These are phyloP conservation scores for Cercospora citrullina DNA, from an alignment of 2,329 filamentous ascomycete genomes.

Conservation along the genomic window DNA sequence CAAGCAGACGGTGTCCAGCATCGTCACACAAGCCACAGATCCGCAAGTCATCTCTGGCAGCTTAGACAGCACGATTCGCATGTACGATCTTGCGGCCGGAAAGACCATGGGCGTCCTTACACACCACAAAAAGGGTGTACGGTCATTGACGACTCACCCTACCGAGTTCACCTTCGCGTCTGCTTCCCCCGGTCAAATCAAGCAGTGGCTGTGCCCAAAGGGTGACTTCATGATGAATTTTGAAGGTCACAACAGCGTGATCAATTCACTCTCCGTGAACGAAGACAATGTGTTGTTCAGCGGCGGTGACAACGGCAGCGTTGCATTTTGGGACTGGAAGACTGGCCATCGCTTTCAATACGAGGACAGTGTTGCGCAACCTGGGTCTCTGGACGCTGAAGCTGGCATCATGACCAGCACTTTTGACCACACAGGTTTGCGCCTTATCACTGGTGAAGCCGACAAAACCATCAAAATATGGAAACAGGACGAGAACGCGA, in stretches of 20 bases:
- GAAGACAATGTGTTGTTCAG: constrained; percentile 94
- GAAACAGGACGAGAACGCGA: constrained; percentile 90
- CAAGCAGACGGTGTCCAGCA: constrained; percentile 82
- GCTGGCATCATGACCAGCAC: constrained; percentile 92
- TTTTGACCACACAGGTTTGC: constrained; percentile 83
- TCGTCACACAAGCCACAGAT: constrained; percentile 93
- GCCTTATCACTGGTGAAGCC: constrained; percentile 90
- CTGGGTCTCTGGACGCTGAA: constrained; percentile 90
- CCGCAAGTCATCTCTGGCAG: constrained; percentile 94
- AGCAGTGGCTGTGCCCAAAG: constrained; percentile 99
- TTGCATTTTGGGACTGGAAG: constrained; percentile 99
- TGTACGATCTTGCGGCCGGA: constrained; percentile 95
- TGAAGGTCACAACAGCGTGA: constrained; percentile 91
- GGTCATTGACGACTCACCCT: constrained; percentile 80
- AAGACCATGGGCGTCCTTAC: constrained; percentile 96
- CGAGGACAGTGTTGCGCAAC: constrained; percentile 87
- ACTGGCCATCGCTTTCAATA: constrained; percentile 88
- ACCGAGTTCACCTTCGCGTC: constrained; percentile 95
- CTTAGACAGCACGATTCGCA: constrained; percentile 82
- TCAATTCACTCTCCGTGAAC: constrained; percentile 91
- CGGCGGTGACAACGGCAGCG: constrained; percentile 91
- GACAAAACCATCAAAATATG: constrained; percentile 98
- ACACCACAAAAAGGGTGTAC: constrained; percentile 97
- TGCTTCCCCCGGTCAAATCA: constrained; percentile 89
- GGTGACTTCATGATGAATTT: constrained; percentile 99